Conservation (phyloP, 2,329 filamentous ascomycete species). For the Neospermospora avenae region DNA sequence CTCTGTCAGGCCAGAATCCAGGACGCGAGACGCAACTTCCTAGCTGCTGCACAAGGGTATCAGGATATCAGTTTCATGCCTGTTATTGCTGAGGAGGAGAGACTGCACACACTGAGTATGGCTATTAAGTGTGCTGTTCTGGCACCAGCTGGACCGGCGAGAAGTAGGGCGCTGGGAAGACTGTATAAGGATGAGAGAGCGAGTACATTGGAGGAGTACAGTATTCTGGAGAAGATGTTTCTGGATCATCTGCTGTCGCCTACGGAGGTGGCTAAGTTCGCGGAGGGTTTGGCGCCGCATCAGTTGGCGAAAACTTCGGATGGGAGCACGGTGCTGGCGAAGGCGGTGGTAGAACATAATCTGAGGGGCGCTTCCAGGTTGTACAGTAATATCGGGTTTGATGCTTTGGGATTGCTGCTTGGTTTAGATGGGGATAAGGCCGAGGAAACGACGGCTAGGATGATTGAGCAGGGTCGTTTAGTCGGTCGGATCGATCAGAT, state of each 20-base stretch:
- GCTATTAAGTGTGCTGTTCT: slow-evolving; percentile 91
- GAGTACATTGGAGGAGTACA: slow-evolving; percentile 70
- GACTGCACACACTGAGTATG: slow-evolving; percentile 77
- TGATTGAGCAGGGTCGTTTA: slow-evolving; percentile 93
- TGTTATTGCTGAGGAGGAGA: slow-evolving; percentile 80
- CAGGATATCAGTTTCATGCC: slow-evolving; percentile 78
- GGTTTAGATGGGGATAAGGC: slow-evolving; percentile 77
- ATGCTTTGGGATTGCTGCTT: slow-evolving; percentile 71
- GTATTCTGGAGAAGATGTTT: slow-evolving; percentile 97
- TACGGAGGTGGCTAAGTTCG: slow-evolving; percentile 83
- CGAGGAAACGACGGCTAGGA: slow-evolving; percentile 86
- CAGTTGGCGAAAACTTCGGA: slow-evolving; percentile 88
- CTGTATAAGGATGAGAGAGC: slow-evolving; percentile 93
- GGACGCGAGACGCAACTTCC: slow-evolving; percentile 84
- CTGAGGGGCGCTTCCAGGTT: slow-evolving; percentile 78
- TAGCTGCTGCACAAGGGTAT: slow-evolving; percentile 84
- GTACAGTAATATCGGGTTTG: slow-evolving; percentile 74
- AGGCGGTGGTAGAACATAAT: slow-evolving; percentile 95
- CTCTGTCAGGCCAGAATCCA: slow-evolving; percentile 90
- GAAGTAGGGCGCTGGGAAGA: slow-evolving; percentile 74
- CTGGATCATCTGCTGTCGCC: slow-evolving; percentile 79
- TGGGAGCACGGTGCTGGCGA: slow-evolving; percentile 87
- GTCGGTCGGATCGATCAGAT: slow-evolving; percentile 93
- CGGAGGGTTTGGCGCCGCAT: slow-evolving; percentile 75
- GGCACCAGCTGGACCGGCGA: slow-evolving; percentile 82